Percentiles rank a stretch among this genome's conserved stretches.
Evolutionary conservation across 2,329 filamentous ascomycete species (phyloP).

Genomic region (Penicillium glabrum): DNA sequence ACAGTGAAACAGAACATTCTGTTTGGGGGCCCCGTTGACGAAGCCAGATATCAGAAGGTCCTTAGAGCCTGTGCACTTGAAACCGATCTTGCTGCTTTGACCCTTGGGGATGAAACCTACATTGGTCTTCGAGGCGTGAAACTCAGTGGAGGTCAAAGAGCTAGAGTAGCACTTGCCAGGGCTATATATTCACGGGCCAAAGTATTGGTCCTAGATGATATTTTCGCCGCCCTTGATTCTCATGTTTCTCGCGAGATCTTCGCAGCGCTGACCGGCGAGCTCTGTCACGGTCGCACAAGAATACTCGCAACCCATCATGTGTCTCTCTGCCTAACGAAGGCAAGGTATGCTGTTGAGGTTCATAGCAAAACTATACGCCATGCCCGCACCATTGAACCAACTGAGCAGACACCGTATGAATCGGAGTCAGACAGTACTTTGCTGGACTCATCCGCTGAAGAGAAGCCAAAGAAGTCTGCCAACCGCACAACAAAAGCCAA

Average conservation of each 20-base stretch:
- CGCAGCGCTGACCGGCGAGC: neutral
- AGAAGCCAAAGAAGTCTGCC: neutral
- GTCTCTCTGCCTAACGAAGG: neutral
- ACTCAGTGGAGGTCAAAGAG: constrained; percentile 54
- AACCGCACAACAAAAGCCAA: neutral
- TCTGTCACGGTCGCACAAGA: neutral
- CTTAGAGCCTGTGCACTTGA: constrained; percentile 68
- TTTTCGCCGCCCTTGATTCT: neutral
- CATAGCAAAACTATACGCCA: neutral
- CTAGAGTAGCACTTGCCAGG: neutral
- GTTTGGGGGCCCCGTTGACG: constrained; percentile 67
- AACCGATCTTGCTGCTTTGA: constrained; percentile 59
- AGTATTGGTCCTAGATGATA: neutral
- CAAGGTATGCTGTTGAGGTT: neutral
- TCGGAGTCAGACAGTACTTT: neutral
- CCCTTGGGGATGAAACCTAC: constrained; percentile 54
- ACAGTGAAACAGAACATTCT: constrained; percentile 73
- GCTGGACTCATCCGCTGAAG: neutral
- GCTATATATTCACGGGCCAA: neutral
- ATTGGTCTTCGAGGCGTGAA: constrained; percentile 80
- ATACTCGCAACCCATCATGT: neutral
- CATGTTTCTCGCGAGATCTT: neutral
- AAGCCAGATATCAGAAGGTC: constrained; percentile 65
- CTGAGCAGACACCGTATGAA: neutral
- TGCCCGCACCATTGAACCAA: neutral